Evolutionary conservation across 1,284 basidiomycete species (phyloP).

Genomic region (Ustanciosporium gigantosporum): DNA sequence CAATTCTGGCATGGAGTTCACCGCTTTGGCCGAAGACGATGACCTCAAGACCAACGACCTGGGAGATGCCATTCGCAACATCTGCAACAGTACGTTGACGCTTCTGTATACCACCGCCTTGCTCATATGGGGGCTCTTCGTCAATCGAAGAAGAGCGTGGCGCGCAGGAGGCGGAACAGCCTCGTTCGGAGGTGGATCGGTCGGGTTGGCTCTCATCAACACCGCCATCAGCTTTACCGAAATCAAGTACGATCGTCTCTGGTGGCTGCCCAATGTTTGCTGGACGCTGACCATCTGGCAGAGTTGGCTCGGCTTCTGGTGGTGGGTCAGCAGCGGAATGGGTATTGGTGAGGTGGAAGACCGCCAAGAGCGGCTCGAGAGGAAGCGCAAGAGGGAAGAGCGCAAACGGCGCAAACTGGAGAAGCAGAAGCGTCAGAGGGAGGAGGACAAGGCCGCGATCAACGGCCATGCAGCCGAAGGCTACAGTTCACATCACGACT

Average conservation of each 20-base stretch:
- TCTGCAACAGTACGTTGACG: conserved; percentile 92
- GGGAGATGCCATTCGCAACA: conserved; percentile 81
- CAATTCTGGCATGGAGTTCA: conserved; percentile 81
- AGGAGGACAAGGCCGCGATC: too few species aligned
- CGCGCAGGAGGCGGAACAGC: conserved; percentile 87
- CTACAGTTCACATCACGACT: conserved; percentile 30
- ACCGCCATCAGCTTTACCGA: conserved; percentile 57
- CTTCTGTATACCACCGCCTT: conserved; percentile 88
- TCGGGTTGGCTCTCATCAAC: conserved; percentile 53
- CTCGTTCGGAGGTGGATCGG: conserved; percentile 73
- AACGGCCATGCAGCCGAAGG: conserved; percentile 19
- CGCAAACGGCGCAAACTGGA: conserved; percentile 35
- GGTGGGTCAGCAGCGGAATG: conserved; percentile 61
- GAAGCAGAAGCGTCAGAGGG: conserved; percentile 32
- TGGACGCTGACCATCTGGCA: conserved; percentile 60
- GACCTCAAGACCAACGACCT: conserved; percentile 65
- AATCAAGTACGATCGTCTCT: conserved; percentile 57
- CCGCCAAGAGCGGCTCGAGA: conserved; percentile 43
- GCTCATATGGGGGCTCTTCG: conserved; percentile 86
- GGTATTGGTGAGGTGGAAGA: conserved; percentile 61
- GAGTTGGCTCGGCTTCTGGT: conserved; percentile 61
- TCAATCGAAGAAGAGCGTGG: conserved; percentile 92
- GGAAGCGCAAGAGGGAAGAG: conserved; percentile 44
- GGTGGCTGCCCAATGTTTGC: conserved; percentile 57
- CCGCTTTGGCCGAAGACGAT: conserved; percentile 68